phyloP scores from a whole-genome alignment of 2,329 filamentous ascomycete genomes.

The Colletotrichum kahawae region DNA sequence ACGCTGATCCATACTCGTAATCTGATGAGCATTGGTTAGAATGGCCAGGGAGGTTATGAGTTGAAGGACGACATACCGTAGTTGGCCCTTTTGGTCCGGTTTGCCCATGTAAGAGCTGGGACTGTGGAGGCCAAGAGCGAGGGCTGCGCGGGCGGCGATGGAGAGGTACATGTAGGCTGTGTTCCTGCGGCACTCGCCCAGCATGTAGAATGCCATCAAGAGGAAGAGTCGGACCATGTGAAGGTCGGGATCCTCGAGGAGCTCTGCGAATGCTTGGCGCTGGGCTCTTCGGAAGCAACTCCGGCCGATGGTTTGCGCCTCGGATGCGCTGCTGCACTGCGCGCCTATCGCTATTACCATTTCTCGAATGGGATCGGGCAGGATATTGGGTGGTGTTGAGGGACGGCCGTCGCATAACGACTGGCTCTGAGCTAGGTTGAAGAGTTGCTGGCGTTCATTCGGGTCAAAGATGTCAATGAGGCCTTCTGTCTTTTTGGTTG shows the following conservation, averaged over 20 bases:
- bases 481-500: not conserved
- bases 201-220: conserved; percentile 65
- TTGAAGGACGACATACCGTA: not conserved
- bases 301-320: conserved; percentile 33
- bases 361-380: fast-evolving
- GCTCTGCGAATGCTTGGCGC: conserved; percentile 50
- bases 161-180: conserved; percentile 68
- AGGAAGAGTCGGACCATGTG: conserved; percentile 58
- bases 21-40: not conserved
- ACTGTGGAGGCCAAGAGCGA: conserved; percentile 60
- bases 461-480: not conserved
- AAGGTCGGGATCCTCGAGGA: conserved; percentile 60
- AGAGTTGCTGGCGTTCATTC: not conserved
- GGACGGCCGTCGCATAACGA: not conserved
- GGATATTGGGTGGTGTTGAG: not conserved
- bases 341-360: not conserved
- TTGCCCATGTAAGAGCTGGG: conserved; percentile 6
- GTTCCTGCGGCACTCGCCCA: conserved; percentile 62
- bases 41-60: fast-evolving
- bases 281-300: conserved; percentile 54
- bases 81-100: not conserved
- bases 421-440: not conserved
- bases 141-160: conserved; percentile 61
- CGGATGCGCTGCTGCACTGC: conserved; percentile 25
- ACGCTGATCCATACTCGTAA: not conserved